Evolutionary conservation across 2,329 filamentous ascomycete species (phyloP).

Genomic region (Xylariales sp.): DNA sequence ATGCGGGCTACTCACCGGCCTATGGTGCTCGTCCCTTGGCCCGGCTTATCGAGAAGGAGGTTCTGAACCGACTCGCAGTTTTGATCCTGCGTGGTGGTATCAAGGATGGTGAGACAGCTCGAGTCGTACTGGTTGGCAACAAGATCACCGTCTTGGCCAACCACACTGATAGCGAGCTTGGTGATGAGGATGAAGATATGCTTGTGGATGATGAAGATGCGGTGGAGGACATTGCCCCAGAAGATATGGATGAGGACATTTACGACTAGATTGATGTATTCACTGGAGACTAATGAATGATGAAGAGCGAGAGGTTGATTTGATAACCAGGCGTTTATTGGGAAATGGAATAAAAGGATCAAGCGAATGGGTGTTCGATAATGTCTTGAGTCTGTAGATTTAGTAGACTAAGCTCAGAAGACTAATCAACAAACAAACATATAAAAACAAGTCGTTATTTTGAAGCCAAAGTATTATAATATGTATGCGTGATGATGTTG

Average conservation of each 20-base stretch:
- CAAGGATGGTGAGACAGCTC: slow-evolving; percentile 78
- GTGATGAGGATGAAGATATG: slow-evolving; percentile 62
- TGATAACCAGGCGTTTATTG: too few species aligned
- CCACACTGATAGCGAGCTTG: slow-evolving; percentile 60
- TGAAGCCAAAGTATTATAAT: too few species aligned
- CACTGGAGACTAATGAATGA: slow-evolving; percentile 5
- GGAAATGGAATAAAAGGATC: too few species aligned
- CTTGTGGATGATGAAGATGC: slow-evolving; percentile 72
- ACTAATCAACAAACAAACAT: too few species aligned
- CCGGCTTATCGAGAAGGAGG: slow-evolving; percentile 92
- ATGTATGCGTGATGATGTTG: too few species aligned
- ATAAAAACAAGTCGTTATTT: too few species aligned
- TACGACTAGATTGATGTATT: slow-evolving; percentile 28
- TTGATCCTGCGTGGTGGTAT: slow-evolving; percentile 83
- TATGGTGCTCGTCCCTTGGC: slow-evolving; percentile 89
- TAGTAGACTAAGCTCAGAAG: too few species aligned
- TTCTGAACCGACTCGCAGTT: slow-evolving; percentile 88
- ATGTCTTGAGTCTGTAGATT: too few species aligned
- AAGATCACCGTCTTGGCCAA: slow-evolving; percentile 81
- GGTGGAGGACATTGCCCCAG: slow-evolving; percentile 60
- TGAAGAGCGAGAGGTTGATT: neutral
- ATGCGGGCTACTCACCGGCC: slow-evolving; percentile 87
- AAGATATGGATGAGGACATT: slow-evolving; percentile 58
- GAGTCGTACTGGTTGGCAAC: slow-evolving; percentile 73
- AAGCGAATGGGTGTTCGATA: too few species aligned